Evolutionary conservation across 495 filamentous ascomycete species (phyloP).

Genomic region (Penicillium riverlandense): DNA sequence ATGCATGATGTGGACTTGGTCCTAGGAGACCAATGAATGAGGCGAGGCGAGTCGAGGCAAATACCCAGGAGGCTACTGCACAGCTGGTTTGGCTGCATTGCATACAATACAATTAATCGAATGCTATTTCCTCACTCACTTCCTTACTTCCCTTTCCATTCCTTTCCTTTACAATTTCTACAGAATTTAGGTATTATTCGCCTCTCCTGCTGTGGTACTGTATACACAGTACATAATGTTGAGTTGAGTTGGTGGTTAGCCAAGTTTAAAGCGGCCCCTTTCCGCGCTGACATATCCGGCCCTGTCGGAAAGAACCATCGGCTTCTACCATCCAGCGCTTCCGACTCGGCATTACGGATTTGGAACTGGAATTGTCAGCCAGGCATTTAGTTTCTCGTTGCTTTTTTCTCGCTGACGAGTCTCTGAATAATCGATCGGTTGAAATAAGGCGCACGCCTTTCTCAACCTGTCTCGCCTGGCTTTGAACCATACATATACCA

Average conservation of each 20-base stretch:
- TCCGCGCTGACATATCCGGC: slow-evolving; percentile 22
- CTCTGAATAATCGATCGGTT: too few species aligned
- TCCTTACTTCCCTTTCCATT: too few species aligned
- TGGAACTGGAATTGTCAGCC: too few species aligned
- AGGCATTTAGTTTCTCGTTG: too few species aligned
- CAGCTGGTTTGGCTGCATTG: slow-evolving; percentile 5
- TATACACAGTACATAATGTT: too few species aligned
- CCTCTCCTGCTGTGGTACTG: too few species aligned
- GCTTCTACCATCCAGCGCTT: slow-evolving; percentile 7
- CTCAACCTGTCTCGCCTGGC: too few species aligned
- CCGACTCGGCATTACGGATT: neutral
- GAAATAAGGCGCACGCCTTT: too few species aligned
- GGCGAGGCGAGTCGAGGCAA: slow-evolving; percentile 1
- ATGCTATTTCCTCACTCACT: neutral
- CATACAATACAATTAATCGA: slow-evolving; percentile 4
- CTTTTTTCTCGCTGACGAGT: too few species aligned
- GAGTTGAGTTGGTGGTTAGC: too few species aligned
- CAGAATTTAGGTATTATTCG: too few species aligned
- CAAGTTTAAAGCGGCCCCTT: slow-evolving; percentile 7
- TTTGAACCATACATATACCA: neutral
- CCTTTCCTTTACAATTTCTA: too few species aligned
- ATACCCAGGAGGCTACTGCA: slow-evolving; percentile 1
- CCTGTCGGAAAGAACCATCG: neutral
- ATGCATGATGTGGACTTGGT: neutral
- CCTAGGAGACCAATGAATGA: slow-evolving; percentile 1